Base-by-base conservation (phyloP, 768 basidiomycete genomes). In the Lactarius hatsudake region DNA sequence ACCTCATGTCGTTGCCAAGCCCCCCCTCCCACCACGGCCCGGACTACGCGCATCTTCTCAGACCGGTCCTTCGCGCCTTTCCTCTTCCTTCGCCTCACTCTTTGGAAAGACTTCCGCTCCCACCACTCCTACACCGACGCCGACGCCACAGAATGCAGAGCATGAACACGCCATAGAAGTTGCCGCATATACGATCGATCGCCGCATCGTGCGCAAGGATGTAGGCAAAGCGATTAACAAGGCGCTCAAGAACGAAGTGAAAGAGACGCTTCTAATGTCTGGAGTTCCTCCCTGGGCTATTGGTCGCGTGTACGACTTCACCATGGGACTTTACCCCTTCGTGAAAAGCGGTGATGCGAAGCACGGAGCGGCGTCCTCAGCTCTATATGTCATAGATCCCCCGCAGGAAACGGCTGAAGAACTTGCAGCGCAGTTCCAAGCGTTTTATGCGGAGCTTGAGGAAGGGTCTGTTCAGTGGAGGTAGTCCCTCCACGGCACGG, bases 381-480 rank as follows among this genome's bases (percentile, higher is more conserved):
- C 71, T 1, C 36, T 32, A 62, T 82, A 82, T 71, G 74, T 79
- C 0, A 78, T 86, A 23, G 82, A 85, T 62, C 73, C 76, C 4
- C 72, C 80, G 0, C 78, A 76, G 28, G 84, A 85, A 48, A 78
- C 78, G 15, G 78, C 82, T 0, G 88, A 88, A 32, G 86, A 86
- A 34, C 76, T 81, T 20, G 76, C 81, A 1, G 74, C 77, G n/a
- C 76, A 75, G 55, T 79, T 94, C 63, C 94, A 96, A 75, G 83
- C 84, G 51, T 91, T 96, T 72, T 91, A 91, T 73, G 76, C 78
- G 6, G 75, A 77, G 5, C 75, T 94, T 20, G 90, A 92, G 70
- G 84, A 86, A 57, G 90, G n/a, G 90, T 70, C 73, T 92, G 66
- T 74, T 82, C 32, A 73, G 76, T 48, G 78, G 78, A 20, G 78